Evolutionary conservation across 441 rosid genomes (phyloP).

Genomic region (Biscutella laevigata): DNA sequence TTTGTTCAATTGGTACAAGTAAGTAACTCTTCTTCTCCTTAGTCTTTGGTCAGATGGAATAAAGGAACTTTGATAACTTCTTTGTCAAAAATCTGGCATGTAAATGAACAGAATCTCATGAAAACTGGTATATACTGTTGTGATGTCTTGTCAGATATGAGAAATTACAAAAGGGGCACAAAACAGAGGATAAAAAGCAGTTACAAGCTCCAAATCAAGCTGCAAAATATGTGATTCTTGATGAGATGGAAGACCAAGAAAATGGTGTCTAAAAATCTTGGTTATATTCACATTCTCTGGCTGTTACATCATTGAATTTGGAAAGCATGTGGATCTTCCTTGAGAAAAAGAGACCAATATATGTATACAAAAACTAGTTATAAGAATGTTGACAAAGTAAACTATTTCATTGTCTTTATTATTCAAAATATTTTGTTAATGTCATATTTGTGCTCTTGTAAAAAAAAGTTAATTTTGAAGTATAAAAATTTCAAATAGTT

Average conservation of each 20-base stretch:
- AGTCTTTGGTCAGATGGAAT: background rate
- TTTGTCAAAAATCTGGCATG: background rate
- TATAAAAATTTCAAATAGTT: too few species aligned
- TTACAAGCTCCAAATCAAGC: constrained; percentile 24
- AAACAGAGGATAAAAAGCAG: constrained; percentile 26
- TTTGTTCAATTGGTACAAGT: constrained; percentile 98
- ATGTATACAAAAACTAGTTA: too few species aligned
- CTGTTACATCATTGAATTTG: background rate
- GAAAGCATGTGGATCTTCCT: constrained; percentile 11
- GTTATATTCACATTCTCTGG: constrained; percentile 1
- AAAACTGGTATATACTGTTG: background rate
- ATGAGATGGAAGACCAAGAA: constrained; percentile 64
- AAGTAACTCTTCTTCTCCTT: constrained; percentile 34
- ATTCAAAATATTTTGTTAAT: too few species aligned
- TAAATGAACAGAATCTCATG: background rate
- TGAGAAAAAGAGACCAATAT: background rate
- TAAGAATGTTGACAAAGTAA: too few species aligned
- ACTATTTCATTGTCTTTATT: too few species aligned
- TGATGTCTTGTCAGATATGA: constrained; percentile 41
- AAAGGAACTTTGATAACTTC: background rate
- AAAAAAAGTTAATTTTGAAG: too few species aligned
- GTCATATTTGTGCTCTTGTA: too few species aligned
- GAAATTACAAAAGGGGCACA: constrained; percentile 47
- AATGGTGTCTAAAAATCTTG: constrained; percentile 24
- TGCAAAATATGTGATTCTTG: constrained; percentile 71